A percentile compares a stretch with the other conserved stretches of the same genome.
phyloP scores from a whole-genome alignment of 1,284 basidiomycete genomes.

The Puccinia horiana region DNA sequence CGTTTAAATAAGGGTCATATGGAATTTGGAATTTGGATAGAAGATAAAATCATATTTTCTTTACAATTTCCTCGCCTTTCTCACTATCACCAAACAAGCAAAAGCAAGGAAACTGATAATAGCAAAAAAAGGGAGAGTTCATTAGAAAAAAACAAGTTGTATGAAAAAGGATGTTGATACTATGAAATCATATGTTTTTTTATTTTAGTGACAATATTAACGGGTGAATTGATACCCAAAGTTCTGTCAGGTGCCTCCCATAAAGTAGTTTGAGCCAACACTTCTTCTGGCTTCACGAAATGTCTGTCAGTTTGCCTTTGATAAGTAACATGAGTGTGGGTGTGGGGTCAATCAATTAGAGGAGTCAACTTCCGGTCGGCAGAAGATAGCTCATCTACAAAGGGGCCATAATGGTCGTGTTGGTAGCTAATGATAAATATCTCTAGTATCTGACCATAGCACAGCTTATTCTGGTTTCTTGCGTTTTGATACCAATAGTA shows the following conservation, averaged over 20 bases:
- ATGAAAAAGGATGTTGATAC: too few species aligned
- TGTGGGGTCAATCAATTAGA: neutral
- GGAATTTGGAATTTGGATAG: too few species aligned
- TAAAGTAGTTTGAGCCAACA: neutral
- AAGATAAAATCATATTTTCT: too few species aligned
- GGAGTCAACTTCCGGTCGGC: neutral
- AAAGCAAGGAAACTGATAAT: too few species aligned
- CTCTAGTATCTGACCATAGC: conserved; percentile 8
- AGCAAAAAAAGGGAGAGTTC: too few species aligned
- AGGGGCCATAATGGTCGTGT: neutral
- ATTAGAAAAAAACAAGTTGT: too few species aligned
- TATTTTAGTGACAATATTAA: neutral
- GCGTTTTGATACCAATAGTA: neutral
- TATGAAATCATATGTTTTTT: neutral
- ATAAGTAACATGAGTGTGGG: neutral
- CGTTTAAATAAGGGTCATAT: too few species aligned
- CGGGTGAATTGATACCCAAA: neutral
- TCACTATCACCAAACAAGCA: too few species aligned
- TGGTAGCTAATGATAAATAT: neutral
- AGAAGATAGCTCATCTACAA: neutral
- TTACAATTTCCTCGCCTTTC: too few species aligned
- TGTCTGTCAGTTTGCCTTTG: neutral
- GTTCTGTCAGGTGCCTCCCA: conserved; percentile 5
- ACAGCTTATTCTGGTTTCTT: neutral
- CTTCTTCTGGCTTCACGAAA: conserved; percentile 4